Evolutionary conservation across 2,329 filamentous ascomycete species (phyloP), one percentile per base, ranked within the genome.

Genomic region (Exophiala xenobiotica): DNA sequence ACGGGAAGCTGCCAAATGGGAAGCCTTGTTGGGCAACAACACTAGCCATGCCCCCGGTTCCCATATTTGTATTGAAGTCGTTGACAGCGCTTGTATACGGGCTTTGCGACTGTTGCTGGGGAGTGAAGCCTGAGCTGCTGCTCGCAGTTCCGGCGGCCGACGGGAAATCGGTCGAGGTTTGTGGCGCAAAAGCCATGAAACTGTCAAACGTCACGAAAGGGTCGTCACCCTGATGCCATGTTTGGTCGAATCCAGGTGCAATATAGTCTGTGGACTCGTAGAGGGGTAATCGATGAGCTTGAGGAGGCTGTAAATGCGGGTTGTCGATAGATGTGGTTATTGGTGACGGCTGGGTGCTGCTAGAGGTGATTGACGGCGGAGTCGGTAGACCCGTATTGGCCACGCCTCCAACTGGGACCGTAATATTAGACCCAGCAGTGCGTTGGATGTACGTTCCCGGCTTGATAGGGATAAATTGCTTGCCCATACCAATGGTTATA

Each of bases 401-500:
- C 12, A 38, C 45, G 19, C 53, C 45, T 12, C 22, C 41, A 9
- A 45, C 24, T 23, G 48, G 18, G 2, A 26, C 37, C 22, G 31
- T 43, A 16, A 42, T 33, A 23, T 40, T 51, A 12, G 35, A 26
- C 16, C 14, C 26, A 33, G 38, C 46, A 23, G 29, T 8, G 4
- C 46, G 51, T 46, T 46, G 45, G 24, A 27, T 44, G 35, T 60
- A 62, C 24, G 57, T 59, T 2, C 58, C 59, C 19, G 52, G 49
- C 39, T 56, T 59, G 19, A 54, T 53, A 12, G 61, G 57, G 9
- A 60, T 55, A 24, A 68, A 65, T 8, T 67, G 67, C 27, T 65
- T 64, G 24, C 69, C 68, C 4, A 64, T 61, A 5, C 67, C 64
- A 6, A 73, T 64, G 6, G 65, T 64, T 26, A 73, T 67, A 7